Base-by-base conservation (phyloP, 2,329 filamentous ascomycete genomes). In the Pezicula carpinea region DNA sequence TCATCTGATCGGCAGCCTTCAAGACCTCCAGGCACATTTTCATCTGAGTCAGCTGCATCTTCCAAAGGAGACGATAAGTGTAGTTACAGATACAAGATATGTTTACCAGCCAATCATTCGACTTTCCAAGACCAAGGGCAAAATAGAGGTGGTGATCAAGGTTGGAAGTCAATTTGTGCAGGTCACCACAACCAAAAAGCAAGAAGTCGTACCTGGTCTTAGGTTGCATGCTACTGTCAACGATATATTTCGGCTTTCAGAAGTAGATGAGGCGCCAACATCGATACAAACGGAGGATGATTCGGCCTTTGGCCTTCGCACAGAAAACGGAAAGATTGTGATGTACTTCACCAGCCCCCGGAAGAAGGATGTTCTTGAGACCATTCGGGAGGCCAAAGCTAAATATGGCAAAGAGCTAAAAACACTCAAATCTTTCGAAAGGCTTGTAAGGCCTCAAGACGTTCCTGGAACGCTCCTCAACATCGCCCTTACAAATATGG, bases 331-430 rank as follows among this genome's bases (percentile, higher is more conserved):
- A 55, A 85, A 82, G 64, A 81, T 85, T 42, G 76, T 85, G 44
- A 85, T 87, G 81, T 85, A 82, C 59, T 87, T 87, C 61, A 82
- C 81, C 15, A 85, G 82, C 53, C 72, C 80, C 1, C 79, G 78
- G 59, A 84, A 83, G 61, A 60, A 69, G 6, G 82, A 85, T 50
- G 73, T 87, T 17, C 67, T 87, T 3, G 77, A 82, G 61, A 76
- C 77, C 10, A 82, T 87, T 44, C 75, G 80, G 29, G 71, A 68
- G 8, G 81, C 81, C 36, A 86, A 85, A 61, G 68, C 74, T 6
- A 85, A 83, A 56, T 74, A 83, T 51, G 77, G 77, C 46, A 85
- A 84, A 58, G 82, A 86, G 52, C 74, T 70, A 32, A 72, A 79
- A 52, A 70, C 76, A 4, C 70, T 76, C 33, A 85, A 84, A 60